Evolutionary conservation across 2,329 filamentous ascomycete genomes (phyloP), one percentile per base, ranked within the genome.

Genomic region (Epichloe uncinata): DNA sequence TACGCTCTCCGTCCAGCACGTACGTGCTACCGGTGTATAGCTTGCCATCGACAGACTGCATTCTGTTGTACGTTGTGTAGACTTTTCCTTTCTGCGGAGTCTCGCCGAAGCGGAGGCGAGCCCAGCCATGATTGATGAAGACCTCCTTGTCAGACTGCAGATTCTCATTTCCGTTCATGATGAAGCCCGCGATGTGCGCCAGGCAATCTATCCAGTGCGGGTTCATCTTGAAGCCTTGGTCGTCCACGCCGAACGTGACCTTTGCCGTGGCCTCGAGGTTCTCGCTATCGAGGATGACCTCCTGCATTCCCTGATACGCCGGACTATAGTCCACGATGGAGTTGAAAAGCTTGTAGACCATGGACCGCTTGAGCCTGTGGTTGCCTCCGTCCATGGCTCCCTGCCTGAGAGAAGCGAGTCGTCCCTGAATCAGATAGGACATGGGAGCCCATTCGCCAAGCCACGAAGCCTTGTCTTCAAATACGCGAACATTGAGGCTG

Each of bases 301-400:
- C 74, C 38, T 79, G 71, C 66, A 81, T 80, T 22, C 77, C 78
- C 48, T 69, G 70, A 60, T 77, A 82, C 37, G 69, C 68, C 8
- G 60, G 62, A 15, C 71, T 67, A 54, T 81, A 82, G 57, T 80
- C 75, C 5, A 81, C 78, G 0, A 81, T 72, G 11, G 64, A 58
- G 8, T 55, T 48, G 57, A 79, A 79, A 1, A 79, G 74, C 68
- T 89, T 90, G 74, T 93, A 93, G 4, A 60, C 38, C 38, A 63
- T 56, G 15, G 51, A 16, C 16, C 36, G 36, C 13, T 9, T 16
- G 16, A 38, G 36, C 16, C 8, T 38, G 13, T 15, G 13, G 16
- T n/a, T 38, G 16, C n/a, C 16, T n/a, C 48, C 13, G 52, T 53
- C 4, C 58, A 56, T 3, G 30, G 9, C 49, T 84, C 73, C 50